Evolutionary conservation across 2,329 filamentous ascomycete species (phyloP).

Genomic region (Tolypocladium cylindrosporum): DNA sequence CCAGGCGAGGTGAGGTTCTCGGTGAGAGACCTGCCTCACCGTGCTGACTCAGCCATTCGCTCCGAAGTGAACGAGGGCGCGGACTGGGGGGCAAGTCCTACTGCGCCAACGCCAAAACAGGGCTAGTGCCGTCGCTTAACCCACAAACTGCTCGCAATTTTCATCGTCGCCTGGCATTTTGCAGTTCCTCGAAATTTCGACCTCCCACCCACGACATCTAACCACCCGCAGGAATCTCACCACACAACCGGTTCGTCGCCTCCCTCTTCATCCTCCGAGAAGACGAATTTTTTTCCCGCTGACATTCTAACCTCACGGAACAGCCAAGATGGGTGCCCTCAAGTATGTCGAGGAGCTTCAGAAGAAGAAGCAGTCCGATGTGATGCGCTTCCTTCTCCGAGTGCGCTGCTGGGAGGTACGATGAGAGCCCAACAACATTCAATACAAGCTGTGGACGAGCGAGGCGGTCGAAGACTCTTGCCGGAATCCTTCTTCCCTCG

Average conservation of each 20-base stretch:
- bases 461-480: conserved; percentile 6
- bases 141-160: conserved; percentile 26
- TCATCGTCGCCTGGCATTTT: conserved; percentile 22
- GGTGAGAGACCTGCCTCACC: neutral
- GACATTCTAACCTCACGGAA: conserved; percentile 4
- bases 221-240: conserved; percentile 24
- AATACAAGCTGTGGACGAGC: conserved; percentile 24
- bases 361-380: conserved; percentile 99
- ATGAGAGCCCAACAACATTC: conserved; percentile 34
- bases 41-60: conserved; percentile 1
- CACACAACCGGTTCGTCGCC: conserved; percentile 25
- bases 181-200: conserved; percentile 17
- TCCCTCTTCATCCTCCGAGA: neutral
- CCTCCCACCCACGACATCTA: conserved; percentile 22
- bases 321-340: conserved; percentile 93
- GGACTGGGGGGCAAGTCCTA: conserved; percentile 18
- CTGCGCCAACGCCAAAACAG: conserved; percentile 10
- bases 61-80: neutral
- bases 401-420: conserved; percentile 99
- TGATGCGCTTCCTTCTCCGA: conserved; percentile 98
- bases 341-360: conserved; percentile 99
- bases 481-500: conserved; percentile 6
- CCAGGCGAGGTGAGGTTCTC: neutral
- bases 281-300: neutral
- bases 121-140: conserved; percentile 25